Percentiles rank a stretch among this genome's conserved stretches.
Conservation (phyloP, 495 filamentous ascomycete genomes). For the Parmelia sp. region DNA sequence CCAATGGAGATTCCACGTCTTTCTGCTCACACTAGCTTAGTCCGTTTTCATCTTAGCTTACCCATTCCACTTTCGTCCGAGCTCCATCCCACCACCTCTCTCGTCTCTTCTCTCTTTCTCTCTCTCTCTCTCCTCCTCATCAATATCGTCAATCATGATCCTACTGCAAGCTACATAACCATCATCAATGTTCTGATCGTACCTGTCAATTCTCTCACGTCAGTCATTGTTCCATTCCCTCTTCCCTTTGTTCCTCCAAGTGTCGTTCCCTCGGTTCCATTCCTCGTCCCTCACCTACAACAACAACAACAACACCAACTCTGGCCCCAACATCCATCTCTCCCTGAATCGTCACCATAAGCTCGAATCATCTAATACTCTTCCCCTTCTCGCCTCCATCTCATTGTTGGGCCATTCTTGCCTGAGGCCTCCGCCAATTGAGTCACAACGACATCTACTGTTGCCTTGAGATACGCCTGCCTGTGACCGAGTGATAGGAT, state of each 20-base stretch:
- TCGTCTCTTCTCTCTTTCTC: background rate
- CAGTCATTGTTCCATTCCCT: conserved; percentile 25
- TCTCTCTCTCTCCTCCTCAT: background rate
- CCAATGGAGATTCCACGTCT: too few species aligned
- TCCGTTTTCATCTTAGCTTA: conserved; percentile 4
- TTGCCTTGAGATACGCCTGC: conserved; percentile 6
- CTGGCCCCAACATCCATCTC: conserved; percentile 3
- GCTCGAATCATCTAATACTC: conserved; percentile 13
- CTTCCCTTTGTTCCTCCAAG: conserved; percentile 21
- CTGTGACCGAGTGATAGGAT: conserved; percentile 1
- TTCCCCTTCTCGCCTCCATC: conserved; percentile 1
- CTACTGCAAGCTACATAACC: conserved; percentile 20
- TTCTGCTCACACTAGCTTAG: too few species aligned
- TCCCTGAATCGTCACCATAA: conserved; percentile 1
- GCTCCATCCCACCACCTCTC: conserved; percentile 21
- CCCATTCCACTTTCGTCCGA: conserved; percentile 19
- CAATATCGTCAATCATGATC: conserved; percentile 21
- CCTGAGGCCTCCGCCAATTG: conserved; percentile 7
- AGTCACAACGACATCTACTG: conserved; percentile 8
- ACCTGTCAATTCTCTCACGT: conserved; percentile 29
- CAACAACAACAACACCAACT: conserved; percentile 23
- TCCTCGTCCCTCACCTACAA: conserved; percentile 23
- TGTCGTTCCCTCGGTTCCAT: conserved; percentile 31
- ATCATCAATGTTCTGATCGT: conserved; percentile 30
- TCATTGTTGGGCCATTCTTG: background rate